phyloP scores from a whole-genome alignment of 371 early-diverging fungal species.

The Mortierella sp. region DNA sequence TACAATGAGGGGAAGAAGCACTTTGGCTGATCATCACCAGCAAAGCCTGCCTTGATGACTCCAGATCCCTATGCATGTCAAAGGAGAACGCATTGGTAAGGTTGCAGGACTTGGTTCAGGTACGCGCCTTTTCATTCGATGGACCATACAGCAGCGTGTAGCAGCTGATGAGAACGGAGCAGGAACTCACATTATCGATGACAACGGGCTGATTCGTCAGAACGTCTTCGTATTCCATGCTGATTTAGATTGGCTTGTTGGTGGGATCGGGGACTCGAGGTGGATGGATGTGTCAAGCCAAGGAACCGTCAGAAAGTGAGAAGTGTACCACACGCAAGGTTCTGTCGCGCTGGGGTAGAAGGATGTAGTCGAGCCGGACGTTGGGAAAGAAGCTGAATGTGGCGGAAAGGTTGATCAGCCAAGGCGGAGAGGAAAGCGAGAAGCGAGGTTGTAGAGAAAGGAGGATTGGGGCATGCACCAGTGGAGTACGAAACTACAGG shows the following conservation, averaged over 20 bases:
- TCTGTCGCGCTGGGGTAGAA: too few relatives aligned
- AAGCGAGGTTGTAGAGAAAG: neutral
- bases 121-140: conserved; percentile 2
- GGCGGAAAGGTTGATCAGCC: too few relatives aligned
- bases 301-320: too few relatives aligned
- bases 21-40: conserved; percentile 99
- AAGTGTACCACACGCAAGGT: too few relatives aligned
- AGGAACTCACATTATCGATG: conserved; percentile 73
- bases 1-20: conserved; percentile 54
- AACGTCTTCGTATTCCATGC: conserved; percentile 85
- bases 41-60: conserved; percentile 99
- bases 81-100: neutral
- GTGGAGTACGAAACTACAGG: conserved; percentile 1
- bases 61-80: conserved; percentile 97
- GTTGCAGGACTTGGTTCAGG: conserved; percentile 11
- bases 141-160: neutral
- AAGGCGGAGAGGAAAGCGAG: neutral
- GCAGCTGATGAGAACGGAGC: neutral
- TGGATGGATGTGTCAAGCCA: conserved; percentile 4
- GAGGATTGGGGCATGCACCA: neutral
- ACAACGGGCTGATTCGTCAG: conserved; percentile 92
- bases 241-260: conserved; percentile 8
- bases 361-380: too few relatives aligned
- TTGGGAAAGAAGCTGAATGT: too few relatives aligned
- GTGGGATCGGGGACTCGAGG: conserved; percentile 11